phyloP scores from a whole-genome alignment of 2,329 filamentous ascomycete genomes.

The Penicillium hordei region DNA sequence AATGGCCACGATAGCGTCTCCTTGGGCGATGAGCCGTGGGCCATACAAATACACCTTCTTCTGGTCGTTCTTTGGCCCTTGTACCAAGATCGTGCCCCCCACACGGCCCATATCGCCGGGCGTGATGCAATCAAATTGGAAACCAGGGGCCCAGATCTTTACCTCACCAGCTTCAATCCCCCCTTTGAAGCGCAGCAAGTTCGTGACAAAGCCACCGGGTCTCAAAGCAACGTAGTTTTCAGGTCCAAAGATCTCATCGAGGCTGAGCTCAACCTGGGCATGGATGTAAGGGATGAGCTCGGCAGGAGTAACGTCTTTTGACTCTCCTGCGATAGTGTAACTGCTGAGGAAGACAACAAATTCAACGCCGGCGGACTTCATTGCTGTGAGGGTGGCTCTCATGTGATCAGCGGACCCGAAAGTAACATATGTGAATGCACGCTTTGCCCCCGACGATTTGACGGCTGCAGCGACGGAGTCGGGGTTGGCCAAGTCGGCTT shows the following conservation, averaged over 20 bases:
- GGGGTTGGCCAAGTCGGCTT: neutral
- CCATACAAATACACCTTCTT: neutral
- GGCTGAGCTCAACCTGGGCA: neutral
- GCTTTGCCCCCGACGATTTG: neutral
- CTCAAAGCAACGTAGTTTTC: neutral
- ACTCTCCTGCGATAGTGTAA: neutral
- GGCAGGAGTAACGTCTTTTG: neutral
- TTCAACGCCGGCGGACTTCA: neutral
- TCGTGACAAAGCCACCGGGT: neutral
- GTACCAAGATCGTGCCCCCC: neutral
- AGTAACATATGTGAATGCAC: neutral
- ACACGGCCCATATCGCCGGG: neutral
- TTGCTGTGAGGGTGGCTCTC: neutral
- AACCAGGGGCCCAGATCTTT: neutral
- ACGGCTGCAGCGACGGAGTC: neutral
- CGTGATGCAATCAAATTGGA: neutral
- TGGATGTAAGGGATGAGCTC: neutral
- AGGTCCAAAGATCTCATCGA: neutral
- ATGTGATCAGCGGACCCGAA: neutral
- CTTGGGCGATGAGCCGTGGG: neutral
- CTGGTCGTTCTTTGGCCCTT: neutral
- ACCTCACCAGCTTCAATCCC: neutral
- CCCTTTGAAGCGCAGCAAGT: neutral
- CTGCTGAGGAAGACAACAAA: neutral
- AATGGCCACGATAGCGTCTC: neutral